Evolutionary conservation across 2,329 filamentous ascomycete genomes (phyloP).

Genomic region (Botryotinia narcissicola): DNA sequence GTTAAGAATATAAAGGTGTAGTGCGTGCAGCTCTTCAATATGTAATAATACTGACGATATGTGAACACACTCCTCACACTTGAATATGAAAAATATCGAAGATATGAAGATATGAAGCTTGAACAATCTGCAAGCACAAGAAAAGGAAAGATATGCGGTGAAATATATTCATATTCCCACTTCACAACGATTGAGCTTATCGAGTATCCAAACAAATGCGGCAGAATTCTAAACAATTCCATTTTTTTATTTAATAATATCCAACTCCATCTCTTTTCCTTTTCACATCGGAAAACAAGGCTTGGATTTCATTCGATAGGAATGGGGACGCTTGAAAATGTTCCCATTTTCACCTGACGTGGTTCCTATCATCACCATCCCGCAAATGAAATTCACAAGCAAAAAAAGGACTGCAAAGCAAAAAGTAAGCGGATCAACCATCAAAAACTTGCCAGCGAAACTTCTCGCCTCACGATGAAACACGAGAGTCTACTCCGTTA

Average conservation of each 20-base stretch:
- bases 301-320: not conserved
- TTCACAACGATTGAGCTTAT: constrained; percentile 1
- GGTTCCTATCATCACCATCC: constrained; percentile 11
- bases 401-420: not conserved
- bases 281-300: constrained; percentile 2
- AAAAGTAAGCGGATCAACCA: not conserved
- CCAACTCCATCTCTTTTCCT: not conserved
- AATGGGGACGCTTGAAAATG: constrained; percentile 1
- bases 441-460: constrained; percentile 14
- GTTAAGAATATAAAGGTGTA: constrained; percentile 12
- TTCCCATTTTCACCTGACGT: constrained; percentile 20
- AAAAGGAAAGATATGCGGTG: constrained; percentile 2
- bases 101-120: constrained; percentile 8
- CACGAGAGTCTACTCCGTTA: constrained; percentile 1
- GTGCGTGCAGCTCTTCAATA: not conserved
- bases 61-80: not conserved
- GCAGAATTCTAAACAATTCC: not conserved
- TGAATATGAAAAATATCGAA: not conserved
- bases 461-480: constrained; percentile 17
- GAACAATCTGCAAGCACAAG: constrained; percentile 18
- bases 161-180: constrained; percentile 11
- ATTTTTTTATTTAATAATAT: not conserved
- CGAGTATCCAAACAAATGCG: not conserved
- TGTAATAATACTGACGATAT: not conserved
- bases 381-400: not conserved